Conservation (phyloP, 805 yeast species). For the Vanderwaltozyma verrucispora region DNA sequence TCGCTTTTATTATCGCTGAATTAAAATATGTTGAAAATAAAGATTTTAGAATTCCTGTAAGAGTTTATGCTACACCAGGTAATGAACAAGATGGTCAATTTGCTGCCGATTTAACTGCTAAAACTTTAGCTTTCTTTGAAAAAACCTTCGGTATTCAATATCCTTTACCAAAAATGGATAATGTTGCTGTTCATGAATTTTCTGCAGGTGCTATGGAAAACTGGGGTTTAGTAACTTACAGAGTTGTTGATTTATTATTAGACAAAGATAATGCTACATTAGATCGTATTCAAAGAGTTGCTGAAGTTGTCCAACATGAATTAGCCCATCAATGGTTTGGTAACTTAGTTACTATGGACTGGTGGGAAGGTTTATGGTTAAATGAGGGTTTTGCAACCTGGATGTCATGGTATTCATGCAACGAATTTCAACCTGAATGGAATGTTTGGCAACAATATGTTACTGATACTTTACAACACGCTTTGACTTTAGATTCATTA, state of each 20-base stretch:
- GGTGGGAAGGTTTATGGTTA: constrained; percentile 88
- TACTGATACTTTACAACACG: constrained; percentile 63
- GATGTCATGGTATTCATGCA: constrained; percentile 83
- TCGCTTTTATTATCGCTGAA: constrained; percentile 77
- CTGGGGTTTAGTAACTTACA: constrained; percentile 70
- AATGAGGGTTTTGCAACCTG: constrained; percentile 88
- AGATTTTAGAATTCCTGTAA: constrained; percentile 62
- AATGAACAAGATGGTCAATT: constrained; percentile 59
- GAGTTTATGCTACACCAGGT: constrained; percentile 76
- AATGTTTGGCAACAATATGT: constrained; percentile 81
- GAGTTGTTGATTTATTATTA: constrained; percentile 63
- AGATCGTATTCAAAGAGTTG: constrained; percentile 59
- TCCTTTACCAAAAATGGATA: constrained; percentile 72
- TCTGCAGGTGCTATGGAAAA: constrained; percentile 89
- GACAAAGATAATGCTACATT: constrained; percentile 62
- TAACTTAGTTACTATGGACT: constrained; percentile 81
- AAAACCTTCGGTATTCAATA: constrained; percentile 63
- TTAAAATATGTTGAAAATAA: constrained; percentile 60
- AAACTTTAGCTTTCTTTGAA: constrained; percentile 65
- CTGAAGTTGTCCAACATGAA: constrained; percentile 82
- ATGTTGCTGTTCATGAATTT: constrained; percentile 76
- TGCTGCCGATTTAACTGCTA: constrained; percentile 66
- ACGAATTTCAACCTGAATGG: constrained; percentile 72
- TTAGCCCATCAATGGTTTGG: constrained; percentile 92
- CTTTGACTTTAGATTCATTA: constrained; percentile 64